phyloP scores from a whole-genome alignment of 257 asterid species.

The Knoxia roxburghii region DNA sequence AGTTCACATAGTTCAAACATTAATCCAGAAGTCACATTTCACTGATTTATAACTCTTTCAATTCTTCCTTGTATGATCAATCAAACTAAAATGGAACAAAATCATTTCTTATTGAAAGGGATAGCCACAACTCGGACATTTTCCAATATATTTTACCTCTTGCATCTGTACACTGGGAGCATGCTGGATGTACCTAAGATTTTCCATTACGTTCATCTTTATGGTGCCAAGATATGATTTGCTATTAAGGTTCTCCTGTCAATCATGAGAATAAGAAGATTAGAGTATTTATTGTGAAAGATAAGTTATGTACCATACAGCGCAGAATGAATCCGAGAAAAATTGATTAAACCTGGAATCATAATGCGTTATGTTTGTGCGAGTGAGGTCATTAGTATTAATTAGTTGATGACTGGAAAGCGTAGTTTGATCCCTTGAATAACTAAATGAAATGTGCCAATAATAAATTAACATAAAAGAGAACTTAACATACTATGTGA shows the following conservation, averaged over 20 bases:
- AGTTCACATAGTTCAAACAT: not conserved
- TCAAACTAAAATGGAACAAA: not conserved
- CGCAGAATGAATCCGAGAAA: not conserved
- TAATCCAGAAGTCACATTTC: not conserved
- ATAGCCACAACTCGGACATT: not conserved
- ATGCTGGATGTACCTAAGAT: slow-evolving; percentile 85
- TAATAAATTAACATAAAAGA: slow-evolving; percentile 12
- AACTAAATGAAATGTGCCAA: not conserved
- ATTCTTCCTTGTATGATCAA: not conserved
- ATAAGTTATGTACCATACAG: not conserved
- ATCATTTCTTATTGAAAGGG: slow-evolving; percentile 2
- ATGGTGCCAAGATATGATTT: slow-evolving; percentile 81
- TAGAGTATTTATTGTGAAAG: not conserved
- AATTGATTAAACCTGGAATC: not conserved
- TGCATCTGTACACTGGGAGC: slow-evolving; percentile 99
- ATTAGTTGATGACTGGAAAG: not conserved
- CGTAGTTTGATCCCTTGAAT: not conserved
- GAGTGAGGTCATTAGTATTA: too few species aligned
- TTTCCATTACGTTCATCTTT: slow-evolving; percentile 83
- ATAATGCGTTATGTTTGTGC: not conserved
- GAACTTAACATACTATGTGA: slow-evolving; percentile 54
- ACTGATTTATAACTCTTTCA: not conserved
- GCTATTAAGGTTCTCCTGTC: slow-evolving; percentile 91
- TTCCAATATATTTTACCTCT: slow-evolving; percentile 52
- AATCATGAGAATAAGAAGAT: slow-evolving; percentile 27